Percentiles rank a stretch among this genome's conserved stretches.
These are phyloP conservation scores for Mycena epipterygia DNA, from an alignment of 768 basidiomycete species.

Conservation along the genomic window DNA sequence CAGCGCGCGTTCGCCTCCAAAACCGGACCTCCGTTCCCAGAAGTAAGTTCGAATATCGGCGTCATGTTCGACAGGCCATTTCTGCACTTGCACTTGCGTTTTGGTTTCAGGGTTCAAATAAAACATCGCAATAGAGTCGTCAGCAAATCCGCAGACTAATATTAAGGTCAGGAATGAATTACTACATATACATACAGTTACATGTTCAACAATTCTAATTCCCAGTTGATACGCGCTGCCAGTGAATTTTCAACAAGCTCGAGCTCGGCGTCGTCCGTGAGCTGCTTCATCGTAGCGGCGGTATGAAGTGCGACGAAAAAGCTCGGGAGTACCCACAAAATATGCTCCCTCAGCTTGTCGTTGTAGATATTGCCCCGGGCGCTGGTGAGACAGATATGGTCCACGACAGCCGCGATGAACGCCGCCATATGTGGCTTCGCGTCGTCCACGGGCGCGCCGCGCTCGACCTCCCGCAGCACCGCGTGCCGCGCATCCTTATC, in stretches of 20 bases:
- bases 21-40: too few species aligned
- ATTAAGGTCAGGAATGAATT: too few species aligned
- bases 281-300: slow-evolving; percentile 32
- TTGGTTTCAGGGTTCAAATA: too few species aligned
- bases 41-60: too few species aligned
- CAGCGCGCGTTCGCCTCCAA: too few species aligned
- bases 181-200: not conserved
- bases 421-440: slow-evolving; percentile 10
- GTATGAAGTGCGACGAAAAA: slow-evolving; percentile 33
- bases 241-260: slow-evolving; percentile 28
- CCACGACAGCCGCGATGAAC: slow-evolving; percentile 1
- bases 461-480: slow-evolving; percentile 14
- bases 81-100: too few species aligned
- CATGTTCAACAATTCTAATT: slow-evolving; percentile 9
- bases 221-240: slow-evolving; percentile 33
- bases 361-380: slow-evolving; percentile 29
- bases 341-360: not conserved
- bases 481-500: slow-evolving; percentile 16
- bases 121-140: too few species aligned
- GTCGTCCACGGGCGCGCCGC: not conserved
- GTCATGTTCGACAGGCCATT: too few species aligned
- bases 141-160: too few species aligned
- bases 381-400: slow-evolving; percentile 27
- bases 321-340: slow-evolving; percentile 32
- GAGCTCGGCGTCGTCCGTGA: slow-evolving; percentile 28